Conservation (phyloP, 805 yeast species). For the Saccharomycopsis vini region DNA sequence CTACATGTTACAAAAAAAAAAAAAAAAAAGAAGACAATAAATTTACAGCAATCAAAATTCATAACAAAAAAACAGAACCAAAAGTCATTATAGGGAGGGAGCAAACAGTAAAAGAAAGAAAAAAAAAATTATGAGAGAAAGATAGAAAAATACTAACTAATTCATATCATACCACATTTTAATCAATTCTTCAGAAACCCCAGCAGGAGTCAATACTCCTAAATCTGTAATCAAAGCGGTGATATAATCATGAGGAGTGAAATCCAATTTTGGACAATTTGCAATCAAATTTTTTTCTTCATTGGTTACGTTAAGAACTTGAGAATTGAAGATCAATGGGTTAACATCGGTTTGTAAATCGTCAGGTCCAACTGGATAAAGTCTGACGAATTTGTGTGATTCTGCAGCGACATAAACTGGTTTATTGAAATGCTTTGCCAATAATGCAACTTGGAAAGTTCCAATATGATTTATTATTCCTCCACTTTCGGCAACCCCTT, state of each 20-base stretch:
- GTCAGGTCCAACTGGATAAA: slow-evolving; percentile 89
- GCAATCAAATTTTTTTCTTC: slow-evolving; percentile 27
- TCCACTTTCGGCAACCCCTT: slow-evolving; percentile 98
- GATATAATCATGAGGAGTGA: slow-evolving; percentile 90
- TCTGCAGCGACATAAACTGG: slow-evolving; percentile 94
- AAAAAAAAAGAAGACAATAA: no score
- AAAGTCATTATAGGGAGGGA: no score
- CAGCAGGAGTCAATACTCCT: slow-evolving; percentile 95
- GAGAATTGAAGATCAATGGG: slow-evolving; percentile 36
- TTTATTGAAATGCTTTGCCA: slow-evolving; percentile 83
- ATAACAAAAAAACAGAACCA: no score
- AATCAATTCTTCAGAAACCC: slow-evolving; percentile 96
- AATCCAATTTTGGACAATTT: slow-evolving; percentile 63
- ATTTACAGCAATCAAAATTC: no score
- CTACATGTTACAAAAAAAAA: no score
- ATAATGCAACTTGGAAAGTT: slow-evolving; percentile 86
- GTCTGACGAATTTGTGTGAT: slow-evolving; percentile 89
- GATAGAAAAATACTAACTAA: no score
- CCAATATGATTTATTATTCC: slow-evolving; percentile 96
- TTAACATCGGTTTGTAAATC: slow-evolving; percentile 63
- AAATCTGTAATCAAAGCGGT: slow-evolving; percentile 94
- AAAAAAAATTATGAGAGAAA: no score
- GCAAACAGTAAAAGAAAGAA: no score
- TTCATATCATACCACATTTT: slow-evolving; percentile 99
- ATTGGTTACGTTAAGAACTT: slow-evolving; percentile 22